Evolutionary conservation across 2,329 filamentous ascomycete genomes (phyloP), one percentile per base, ranked within the genome.

Genomic region (Alternaria conjuncta): DNA sequence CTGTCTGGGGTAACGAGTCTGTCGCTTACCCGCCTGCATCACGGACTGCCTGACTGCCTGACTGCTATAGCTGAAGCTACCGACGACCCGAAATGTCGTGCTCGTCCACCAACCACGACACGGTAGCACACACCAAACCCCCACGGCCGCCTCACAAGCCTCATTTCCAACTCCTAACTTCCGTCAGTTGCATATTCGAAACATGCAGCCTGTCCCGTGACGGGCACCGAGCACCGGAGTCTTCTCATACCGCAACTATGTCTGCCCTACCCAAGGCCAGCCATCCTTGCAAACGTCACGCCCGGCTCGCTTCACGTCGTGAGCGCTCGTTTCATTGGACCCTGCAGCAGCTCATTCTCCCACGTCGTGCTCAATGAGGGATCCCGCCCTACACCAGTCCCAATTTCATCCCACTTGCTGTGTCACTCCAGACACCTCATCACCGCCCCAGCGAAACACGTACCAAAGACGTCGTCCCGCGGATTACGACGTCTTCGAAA

Each of bases 321-420:
- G 54, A 30, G 49, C 32, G 26, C 57, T 64, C 63, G 55, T 61
- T 67, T 65, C 49, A 70, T 69, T 73, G 70, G 73, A 74, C 73
- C 73, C 71, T 75, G 73, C 69, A 74, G 71, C 64, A 59, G 69
- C 69, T 53, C 49, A 36, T 41, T 23, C 30, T 64, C 67, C 67
- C 69, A 66, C 66, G 64, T 55, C 44, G 18, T 66, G 60, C 54
- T 61, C 53, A 44, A 64, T 49, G 47, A 55, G 66, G 65, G 30
- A 53, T 65, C 49, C 43, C 58, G 57, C 43, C 54, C 49, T 49
- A 32, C 54, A 49, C 64, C 65, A 45, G 55, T 56, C 55, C 60
- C 53, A 36, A 57, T 61, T 45, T 8, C 49, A 67, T 61, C 69
- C 65, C 61, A 65, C 67, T 36, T 58, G 55, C 55, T 64, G 46